Evolutionary conservation across 2,329 filamentous ascomycete genomes (phyloP), one percentile per base, ranked within the genome.

Genomic region (Alternaria triticimaculans): DNA sequence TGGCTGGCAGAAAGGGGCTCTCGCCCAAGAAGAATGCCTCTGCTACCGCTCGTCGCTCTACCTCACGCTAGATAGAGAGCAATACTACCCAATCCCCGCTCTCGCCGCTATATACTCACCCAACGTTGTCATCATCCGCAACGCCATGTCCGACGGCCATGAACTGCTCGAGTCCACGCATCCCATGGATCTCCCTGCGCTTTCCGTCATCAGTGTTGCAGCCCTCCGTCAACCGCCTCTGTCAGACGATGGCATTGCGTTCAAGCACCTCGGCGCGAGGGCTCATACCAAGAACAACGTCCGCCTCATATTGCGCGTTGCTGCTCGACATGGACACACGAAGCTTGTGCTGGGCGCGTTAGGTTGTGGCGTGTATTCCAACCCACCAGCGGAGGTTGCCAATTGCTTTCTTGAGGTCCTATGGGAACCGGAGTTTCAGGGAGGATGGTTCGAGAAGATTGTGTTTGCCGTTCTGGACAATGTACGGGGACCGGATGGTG

Each of bases 1-100:
- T 20, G 89, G 88, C 18, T 92, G 89, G 85, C 74, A 84, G 5
- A 83, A 83, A 41, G 90, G 90, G 37, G 83, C 88, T 58, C 78
- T 86, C 28, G 89, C 90, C 0, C 90, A 92, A 76, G 90, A 92
- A 79, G 90, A 92, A 80, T 85, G 87, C 3, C 82, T 92, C 7
- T 92, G 89, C 79, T 89, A 88, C 73, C 86, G 89, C 46, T 87
- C 84, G 60, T 84, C 86, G 1, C 83, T 89, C 8, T 84, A 78
- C 26, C 72, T 83, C 28, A 85, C 84, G 20, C 79, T 88, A 1
- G 78, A 83, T 61, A 67, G 72, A 21, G 59, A 64, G 2, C 85
- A 85, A 2, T 85, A 85, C 71, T 90, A 90, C 72, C 88, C 88
- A 0, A 81, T 87, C 62, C 79, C 79, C 23, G 77, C 82, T 14